phyloP scores from a whole-genome alignment of 768 basidiomycete species.

The Hydnum rufescens region DNA sequence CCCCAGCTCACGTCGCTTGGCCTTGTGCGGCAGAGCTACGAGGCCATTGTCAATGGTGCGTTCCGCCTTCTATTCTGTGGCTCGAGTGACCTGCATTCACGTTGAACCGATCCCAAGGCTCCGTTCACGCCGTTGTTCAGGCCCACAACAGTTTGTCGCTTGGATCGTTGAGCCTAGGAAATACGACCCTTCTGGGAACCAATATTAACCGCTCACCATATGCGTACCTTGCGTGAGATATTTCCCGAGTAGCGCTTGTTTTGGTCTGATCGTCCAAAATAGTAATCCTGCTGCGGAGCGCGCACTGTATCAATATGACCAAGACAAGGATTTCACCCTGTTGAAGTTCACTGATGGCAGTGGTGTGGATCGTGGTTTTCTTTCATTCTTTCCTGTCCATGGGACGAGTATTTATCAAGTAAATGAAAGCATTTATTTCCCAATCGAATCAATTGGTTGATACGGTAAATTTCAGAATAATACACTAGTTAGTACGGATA shows the following conservation, averaged over 20 bases:
- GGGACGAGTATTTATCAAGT: constrained; percentile 67
- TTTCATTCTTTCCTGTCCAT: constrained; percentile 63
- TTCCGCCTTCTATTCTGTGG: constrained; percentile 25
- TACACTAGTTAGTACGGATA: constrained; percentile 60
- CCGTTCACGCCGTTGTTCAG: constrained; percentile 43
- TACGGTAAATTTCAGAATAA: constrained; percentile 36
- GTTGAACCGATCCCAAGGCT: constrained; percentile 2
- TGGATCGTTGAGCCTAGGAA: constrained; percentile 43
- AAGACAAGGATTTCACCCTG: constrained; percentile 55
- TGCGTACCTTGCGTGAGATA: constrained; percentile 46
- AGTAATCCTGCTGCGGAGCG: constrained; percentile 48
- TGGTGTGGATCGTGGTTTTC: constrained; percentile 41
- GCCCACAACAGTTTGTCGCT: constrained; percentile 43
- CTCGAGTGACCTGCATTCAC: neutral
- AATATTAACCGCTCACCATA: constrained; percentile 60
- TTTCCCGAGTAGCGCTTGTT: neutral
- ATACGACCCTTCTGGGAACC: constrained; percentile 37
- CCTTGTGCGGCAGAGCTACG: constrained; percentile 49
- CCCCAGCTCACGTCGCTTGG: constrained; percentile 59
- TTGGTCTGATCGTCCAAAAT: neutral
- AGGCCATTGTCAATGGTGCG: constrained; percentile 33
- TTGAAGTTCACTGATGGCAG: constrained; percentile 39
- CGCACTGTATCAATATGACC: constrained; percentile 43
- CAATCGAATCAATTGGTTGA: neutral
- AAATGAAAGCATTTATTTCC: constrained; percentile 1